Evolutionary conservation across 2,329 filamentous ascomycete species (phyloP), one percentile per base, ranked within the genome.

Genomic region (Pochonia chlamydosporia): DNA sequence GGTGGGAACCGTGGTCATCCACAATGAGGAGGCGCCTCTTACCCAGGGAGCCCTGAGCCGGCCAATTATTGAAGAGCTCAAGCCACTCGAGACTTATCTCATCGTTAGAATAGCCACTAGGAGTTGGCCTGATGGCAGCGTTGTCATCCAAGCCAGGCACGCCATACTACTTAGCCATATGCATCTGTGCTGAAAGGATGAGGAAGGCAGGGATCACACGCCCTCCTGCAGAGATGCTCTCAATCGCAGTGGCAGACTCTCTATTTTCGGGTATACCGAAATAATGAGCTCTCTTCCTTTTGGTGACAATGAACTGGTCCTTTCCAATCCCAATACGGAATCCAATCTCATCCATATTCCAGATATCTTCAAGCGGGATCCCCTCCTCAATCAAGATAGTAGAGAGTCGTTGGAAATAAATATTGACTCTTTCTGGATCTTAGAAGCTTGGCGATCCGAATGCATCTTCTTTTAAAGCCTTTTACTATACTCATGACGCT

Each of bases 1-100:
- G 36, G 55, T 70, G 53, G 49, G 60, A 68, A 47, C 59, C 49
- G 57, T 71, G 53, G 42, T 63, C 55, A 55, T 71, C 61, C 24
- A 71, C 51, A 46, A 72, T 59, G 3, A 72, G 55, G 4, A 71
- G 54, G 24, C 56, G 52, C 56, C 65, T 63, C 45, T 14, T 42
- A 7, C 64, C 58, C 21, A 9, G 8, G 8, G 28, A 8, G 14
- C 28, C 36, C 44, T 50, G 58, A 49, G 54, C 64, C n/a, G n/a
- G n/a, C 52, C 63, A 52, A 45, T 54, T 50, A 49, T 66, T 54
- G 54, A 69, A 68, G 56, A 66, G 52, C 56, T 64, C 28, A 33
- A 68, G 52, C 65, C 52, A 70, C 18, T 52, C 43, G 40, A 70
- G 48, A 47, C n/a, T n/a, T n/a, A n/a, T n/a, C n/a, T n/a, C n/a